A percentile compares a stretch with the other conserved stretches of the same genome.
phyloP scores from a whole-genome alignment of 2,329 filamentous ascomycete species.

The Colletotrichum godetiae region DNA sequence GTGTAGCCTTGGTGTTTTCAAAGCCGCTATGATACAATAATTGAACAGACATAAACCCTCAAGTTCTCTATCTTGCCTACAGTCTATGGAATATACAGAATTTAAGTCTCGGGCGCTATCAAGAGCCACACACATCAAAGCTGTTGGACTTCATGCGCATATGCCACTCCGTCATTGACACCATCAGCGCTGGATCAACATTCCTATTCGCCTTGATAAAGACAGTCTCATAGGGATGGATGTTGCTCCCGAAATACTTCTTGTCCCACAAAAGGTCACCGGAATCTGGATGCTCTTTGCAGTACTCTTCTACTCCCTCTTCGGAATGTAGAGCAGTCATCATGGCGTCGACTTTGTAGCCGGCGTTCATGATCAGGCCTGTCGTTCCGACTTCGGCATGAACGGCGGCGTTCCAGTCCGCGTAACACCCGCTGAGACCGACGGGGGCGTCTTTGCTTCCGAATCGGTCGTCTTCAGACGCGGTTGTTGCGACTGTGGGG shows the following conservation, averaged over 20 bases:
- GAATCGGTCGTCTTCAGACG: conserved; percentile 38
- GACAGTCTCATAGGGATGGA: conserved; percentile 51
- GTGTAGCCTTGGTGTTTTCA: neutral
- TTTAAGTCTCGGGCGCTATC: neutral
- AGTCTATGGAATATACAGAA: neutral
- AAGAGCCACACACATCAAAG: neutral
- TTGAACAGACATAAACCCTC: neutral
- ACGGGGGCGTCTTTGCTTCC: conserved; percentile 41
- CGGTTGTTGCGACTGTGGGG: conserved; percentile 38
- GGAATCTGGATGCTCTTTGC: conserved; percentile 11
- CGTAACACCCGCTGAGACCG: conserved; percentile 45
- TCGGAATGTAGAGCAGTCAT: conserved; percentile 43
- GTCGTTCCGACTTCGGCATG: conserved; percentile 47
- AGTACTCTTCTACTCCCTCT: conserved; percentile 6
- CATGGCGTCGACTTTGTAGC: conserved; percentile 48
- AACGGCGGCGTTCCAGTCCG: conserved; percentile 39
- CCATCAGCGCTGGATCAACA: conserved; percentile 28
- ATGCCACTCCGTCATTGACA: neutral
- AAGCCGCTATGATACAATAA: neutral
- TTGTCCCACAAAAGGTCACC: conserved; percentile 41
- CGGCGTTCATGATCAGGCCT: conserved; percentile 40
- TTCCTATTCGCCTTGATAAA: conserved; percentile 48
- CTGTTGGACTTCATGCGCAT: neutral
- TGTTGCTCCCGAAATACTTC: conserved; percentile 45
- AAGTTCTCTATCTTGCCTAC: neutral